Evolutionary conservation across 176 grass and related monocot genomes (phyloP).

Genomic region (Oryza brachyantha): DNA sequence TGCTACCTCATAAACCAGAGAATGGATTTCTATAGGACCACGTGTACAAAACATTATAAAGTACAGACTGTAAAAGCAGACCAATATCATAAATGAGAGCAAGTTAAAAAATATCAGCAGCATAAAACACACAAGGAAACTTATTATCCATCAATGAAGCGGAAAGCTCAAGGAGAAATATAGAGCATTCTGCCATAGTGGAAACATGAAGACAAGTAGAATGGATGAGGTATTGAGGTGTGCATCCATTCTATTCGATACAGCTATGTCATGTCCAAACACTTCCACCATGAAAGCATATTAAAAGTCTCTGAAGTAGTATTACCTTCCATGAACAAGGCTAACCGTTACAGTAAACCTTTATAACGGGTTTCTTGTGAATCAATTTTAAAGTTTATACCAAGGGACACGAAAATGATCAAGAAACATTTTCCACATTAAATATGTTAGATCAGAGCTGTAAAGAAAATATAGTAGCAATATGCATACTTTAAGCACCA

Average conservation of each 20-base stretch:
- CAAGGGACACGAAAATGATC: not conserved
- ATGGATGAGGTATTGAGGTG: not conserved
- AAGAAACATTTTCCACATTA: not conserved
- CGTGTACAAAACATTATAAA: too few species aligned
- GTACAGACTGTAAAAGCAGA: not conserved
- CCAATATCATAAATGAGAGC: not conserved
- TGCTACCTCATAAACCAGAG: slow-evolving; percentile 18
- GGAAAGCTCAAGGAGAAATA: not conserved
- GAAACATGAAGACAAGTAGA: slow-evolving; percentile 18
- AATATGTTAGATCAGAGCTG: not conserved
- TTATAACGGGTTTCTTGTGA: not conserved
- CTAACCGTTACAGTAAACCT: not conserved
- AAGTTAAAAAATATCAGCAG: not conserved
- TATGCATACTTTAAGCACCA: not conserved
- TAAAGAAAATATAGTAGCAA: slow-evolving; percentile 5
- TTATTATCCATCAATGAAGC: slow-evolving; percentile 6
- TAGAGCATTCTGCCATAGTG: not conserved
- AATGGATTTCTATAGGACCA: too few species aligned
- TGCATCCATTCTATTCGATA: slow-evolving; percentile 8
- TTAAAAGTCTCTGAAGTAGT: not conserved
- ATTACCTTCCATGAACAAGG: not conserved
- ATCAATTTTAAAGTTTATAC: slow-evolving; percentile 3
- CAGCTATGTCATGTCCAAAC: slow-evolving; percentile 18
- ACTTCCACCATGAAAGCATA: slow-evolving; percentile 9
- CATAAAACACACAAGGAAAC: slow-evolving; percentile 7